Conservation (phyloP, 768 basidiomycete species). For the Erythrobasidium yunnanense region DNA sequence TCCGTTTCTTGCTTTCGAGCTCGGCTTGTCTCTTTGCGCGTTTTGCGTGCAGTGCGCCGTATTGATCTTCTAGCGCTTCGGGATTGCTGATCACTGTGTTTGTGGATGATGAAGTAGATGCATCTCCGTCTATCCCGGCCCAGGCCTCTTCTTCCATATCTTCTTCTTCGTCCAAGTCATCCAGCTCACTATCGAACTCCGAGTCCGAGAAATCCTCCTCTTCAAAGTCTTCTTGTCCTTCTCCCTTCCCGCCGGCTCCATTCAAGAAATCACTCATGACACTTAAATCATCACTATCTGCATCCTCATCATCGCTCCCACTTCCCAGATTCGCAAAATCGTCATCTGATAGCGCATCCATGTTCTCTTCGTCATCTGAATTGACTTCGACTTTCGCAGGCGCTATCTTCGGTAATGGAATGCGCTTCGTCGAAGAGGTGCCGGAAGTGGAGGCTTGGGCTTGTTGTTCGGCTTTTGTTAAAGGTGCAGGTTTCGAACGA, state of each 20-base stretch:
- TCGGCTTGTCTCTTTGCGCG: background rate
- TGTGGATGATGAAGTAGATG: background rate
- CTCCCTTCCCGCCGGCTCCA: background rate
- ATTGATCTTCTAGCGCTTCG: slow-evolving; percentile 14
- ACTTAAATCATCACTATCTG: slow-evolving; percentile 26
- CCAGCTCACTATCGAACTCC: slow-evolving; percentile 8
- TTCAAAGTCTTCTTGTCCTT: background rate
- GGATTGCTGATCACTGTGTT: background rate
- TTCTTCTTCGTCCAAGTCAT: background rate
- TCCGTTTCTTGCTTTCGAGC: slow-evolving; percentile 1
- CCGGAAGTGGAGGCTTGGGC: too few relatives aligned
- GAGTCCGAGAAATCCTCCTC: slow-evolving; percentile 3
- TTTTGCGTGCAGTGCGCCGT: background rate
- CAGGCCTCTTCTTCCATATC: background rate
- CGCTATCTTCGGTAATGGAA: slow-evolving; percentile 3
- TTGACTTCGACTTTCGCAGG: slow-evolving; percentile 9
- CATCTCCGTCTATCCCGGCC: background rate
- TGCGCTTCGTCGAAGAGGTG: too few relatives aligned
- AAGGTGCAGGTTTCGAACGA: slow-evolving; percentile 5
- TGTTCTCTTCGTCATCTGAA: slow-evolving; percentile 18
- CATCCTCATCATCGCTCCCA: slow-evolving; percentile 22
- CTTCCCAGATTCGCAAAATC: slow-evolving; percentile 18
- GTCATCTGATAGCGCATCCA: slow-evolving; percentile 10
- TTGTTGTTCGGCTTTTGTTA: too few relatives aligned
- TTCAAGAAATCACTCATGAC: slow-evolving; percentile 29